Base-by-base conservation (phyloP, 169 alveolate genomes). In the Fabrea salina region DNA sequence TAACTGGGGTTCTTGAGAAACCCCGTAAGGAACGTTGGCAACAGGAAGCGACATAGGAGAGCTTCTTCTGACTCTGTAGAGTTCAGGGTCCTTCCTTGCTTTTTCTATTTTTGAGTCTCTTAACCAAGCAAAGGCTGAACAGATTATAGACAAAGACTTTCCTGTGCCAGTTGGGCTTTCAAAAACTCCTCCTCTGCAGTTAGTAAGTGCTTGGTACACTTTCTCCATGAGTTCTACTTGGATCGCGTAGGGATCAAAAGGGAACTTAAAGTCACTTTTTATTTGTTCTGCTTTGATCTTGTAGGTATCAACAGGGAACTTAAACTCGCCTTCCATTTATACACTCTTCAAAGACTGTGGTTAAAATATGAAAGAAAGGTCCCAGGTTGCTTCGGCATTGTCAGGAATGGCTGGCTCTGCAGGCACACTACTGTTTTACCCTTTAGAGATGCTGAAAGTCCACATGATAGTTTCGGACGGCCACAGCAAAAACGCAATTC, bases 131-230 rank as follows among this genome's bases (percentile, higher is more conserved):
- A 70, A 49, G 6, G 66, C 13, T 13, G 54, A 27, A 37, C 79
- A 70, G 13, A 70, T 41, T 2, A 70, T 8, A 25, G 67, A 47
- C 22, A 70, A 32, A 27, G 66, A 25, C 49, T 70, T 70, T 7
- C 79, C 79, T 4, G 79, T 70, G n/a, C 79, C 79, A 27, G 79
- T 70, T 2, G 79, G 79, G 64, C 79, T 70, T 70, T 70, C 79
- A 37, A 70, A 44, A 4, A 70, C 30, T 27, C 59, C 59, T 22
- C 22, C 66, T 49, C 49, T 70, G 16, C 22, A 22, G 11, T 4
- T n/a, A 22, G 7, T 19, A 3, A 70, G 64, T 22, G 37, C 2
- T n/a, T 41, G 25, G 64, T 70, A 70, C 25, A 70, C 54, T 19
- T 41, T 50, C 16, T 5, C 27, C 79, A 70, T 70, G 33, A 70